These are phyloP conservation scores for Candolleomyces aberdarensis DNA, from an alignment of 768 basidiomycete genomes.

Conservation along the genomic window DNA sequence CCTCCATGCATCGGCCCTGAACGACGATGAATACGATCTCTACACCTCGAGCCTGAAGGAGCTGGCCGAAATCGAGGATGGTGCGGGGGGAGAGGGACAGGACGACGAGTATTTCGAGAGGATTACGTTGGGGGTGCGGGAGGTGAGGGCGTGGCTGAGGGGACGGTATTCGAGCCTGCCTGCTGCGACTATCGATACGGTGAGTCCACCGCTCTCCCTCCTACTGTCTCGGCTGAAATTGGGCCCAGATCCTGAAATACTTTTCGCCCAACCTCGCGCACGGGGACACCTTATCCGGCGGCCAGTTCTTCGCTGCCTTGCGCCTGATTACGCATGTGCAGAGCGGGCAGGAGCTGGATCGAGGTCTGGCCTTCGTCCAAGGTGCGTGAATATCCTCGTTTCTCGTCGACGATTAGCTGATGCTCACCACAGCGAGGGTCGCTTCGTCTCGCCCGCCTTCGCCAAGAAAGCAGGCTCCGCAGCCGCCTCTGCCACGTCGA, in stretches of 20 bases:
- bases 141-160: constrained; percentile 72
- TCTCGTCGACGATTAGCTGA: too few species aligned
- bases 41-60: constrained; percentile 63
- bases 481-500: constrained; percentile 6
- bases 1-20: constrained; percentile 75
- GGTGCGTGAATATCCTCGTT: constrained; percentile 38
- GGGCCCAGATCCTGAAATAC: constrained; percentile 57
- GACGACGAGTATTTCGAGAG: constrained; percentile 54
- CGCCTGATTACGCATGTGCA: constrained; percentile 63
- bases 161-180: constrained; percentile 62
- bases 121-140: constrained; percentile 54
- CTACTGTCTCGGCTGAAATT: not conserved
- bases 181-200: constrained; percentile 54
- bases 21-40: constrained; percentile 63
- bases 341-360: constrained; percentile 59
- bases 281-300: constrained; percentile 55
- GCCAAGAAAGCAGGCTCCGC: not conserved
- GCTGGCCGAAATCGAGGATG: constrained; percentile 35
- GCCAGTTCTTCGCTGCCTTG: constrained; percentile 75
- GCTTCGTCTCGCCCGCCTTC: not conserved
- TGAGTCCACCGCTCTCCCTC: constrained; percentile 26
- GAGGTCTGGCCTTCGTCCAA: constrained; percentile 71
- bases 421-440: too few species aligned
- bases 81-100: constrained; percentile 6
- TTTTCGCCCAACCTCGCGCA: constrained; percentile 56